A percentile compares a stretch with the other conserved stretches of the same genome.
Conservation (phyloP, 352 stramenopile species). For the Globisporangium echinulatum region DNA sequence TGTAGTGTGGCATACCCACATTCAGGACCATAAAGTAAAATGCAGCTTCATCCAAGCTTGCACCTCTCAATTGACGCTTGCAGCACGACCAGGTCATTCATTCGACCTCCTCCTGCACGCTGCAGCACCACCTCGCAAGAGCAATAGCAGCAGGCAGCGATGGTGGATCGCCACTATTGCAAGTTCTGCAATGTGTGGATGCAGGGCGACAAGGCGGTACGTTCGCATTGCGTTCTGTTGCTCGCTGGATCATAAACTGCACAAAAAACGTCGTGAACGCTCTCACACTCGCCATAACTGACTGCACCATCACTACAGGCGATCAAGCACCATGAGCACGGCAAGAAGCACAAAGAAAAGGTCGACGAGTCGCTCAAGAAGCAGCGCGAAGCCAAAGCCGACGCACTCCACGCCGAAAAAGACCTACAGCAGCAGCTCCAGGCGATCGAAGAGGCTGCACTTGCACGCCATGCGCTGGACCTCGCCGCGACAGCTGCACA, state of each 20-base stretch:
- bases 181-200: constrained; percentile 88
- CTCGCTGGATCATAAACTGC: too few relatives aligned
- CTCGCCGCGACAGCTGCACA: constrained; percentile 2
- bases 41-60: too few relatives aligned
- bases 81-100: too few relatives aligned
- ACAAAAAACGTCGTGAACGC: not conserved
- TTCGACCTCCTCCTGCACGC: too few relatives aligned
- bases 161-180: constrained; percentile 80
- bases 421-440: constrained; percentile 62
- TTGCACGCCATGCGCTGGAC: constrained; percentile 9
- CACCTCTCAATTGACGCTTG: too few relatives aligned
- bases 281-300: not conserved
- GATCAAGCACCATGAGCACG: constrained; percentile 79
- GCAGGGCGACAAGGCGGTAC: constrained; percentile 66
- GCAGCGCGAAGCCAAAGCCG: constrained; percentile 64
- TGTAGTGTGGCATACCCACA: too few relatives aligned
- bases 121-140: too few relatives aligned
- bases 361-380: constrained; percentile 64
- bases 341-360: constrained; percentile 65
- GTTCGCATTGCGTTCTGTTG: constrained; percentile 6
- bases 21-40: too few relatives aligned
- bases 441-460: constrained; percentile 50
- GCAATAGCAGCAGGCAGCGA: constrained; percentile 8
- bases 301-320: constrained; percentile 28
- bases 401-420: constrained; percentile 42